Percentiles rank a stretch among this genome's conserved stretches.
Conservation (phyloP, 2,329 filamentous ascomycete genomes). For the Alternaria infectoria region DNA sequence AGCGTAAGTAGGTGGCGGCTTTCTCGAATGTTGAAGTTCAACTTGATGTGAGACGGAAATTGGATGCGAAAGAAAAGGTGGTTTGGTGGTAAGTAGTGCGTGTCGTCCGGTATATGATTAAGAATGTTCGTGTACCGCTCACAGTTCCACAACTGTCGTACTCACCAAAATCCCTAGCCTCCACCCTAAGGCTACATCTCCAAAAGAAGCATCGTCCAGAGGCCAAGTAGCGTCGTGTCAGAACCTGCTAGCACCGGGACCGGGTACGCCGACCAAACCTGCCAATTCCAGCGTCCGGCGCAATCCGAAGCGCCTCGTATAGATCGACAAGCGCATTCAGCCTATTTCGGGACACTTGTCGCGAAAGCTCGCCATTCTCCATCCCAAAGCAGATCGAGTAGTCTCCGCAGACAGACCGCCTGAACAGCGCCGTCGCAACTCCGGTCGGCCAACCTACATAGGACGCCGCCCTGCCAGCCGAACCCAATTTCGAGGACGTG, state of each 20-base stretch:
- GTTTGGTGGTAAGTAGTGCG: not conserved
- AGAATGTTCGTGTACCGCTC: not conserved
- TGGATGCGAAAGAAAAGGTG: not conserved
- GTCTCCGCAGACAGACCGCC: not conserved
- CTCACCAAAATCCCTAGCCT: not conserved
- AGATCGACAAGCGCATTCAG: not conserved
- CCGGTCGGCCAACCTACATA: not conserved
- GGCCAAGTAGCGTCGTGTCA: not conserved
- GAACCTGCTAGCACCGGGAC: not conserved
- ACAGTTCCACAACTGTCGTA: not conserved
- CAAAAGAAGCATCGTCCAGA: not conserved
- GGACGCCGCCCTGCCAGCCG: not conserved
- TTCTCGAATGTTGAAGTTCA: not conserved
- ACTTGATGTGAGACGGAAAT: fast-evolving
- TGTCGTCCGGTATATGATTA: not conserved
- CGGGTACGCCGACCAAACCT: not conserved
- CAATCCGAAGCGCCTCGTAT: not conserved
- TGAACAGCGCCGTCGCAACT: not conserved
- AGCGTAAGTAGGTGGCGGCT: not conserved
- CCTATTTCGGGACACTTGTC: not conserved
- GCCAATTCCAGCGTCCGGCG: not conserved
- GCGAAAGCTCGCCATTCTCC: not conserved
- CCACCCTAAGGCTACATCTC: not conserved
- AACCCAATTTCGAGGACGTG: not conserved
- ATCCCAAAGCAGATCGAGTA: not conserved